These are phyloP conservation scores for Stenogyne calaminthoides DNA, from an alignment of 305 asterid genomes.

Conservation along the genomic window DNA sequence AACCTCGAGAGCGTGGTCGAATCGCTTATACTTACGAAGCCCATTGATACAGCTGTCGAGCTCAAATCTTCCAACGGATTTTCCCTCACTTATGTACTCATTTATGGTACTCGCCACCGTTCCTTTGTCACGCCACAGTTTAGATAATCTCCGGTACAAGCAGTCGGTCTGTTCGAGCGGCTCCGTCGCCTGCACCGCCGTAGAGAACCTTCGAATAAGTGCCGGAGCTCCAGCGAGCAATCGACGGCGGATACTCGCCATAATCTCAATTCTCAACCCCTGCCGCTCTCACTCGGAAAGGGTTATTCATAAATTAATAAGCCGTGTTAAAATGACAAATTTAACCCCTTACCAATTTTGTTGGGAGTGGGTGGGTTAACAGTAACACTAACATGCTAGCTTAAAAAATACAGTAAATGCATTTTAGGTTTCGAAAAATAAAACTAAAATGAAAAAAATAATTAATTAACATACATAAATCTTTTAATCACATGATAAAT, in stretches of 20 bases:
- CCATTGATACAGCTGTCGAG: conserved; percentile 55
- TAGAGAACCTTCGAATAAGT: conserved; percentile 34
- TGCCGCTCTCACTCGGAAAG: background rate
- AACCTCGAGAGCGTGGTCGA: conserved; percentile 78
- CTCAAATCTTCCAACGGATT: conserved; percentile 40
- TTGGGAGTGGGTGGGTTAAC: too few species aligned
- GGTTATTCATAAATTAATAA: conserved; percentile 7
- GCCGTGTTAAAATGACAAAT: background rate
- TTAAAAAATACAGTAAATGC: too few species aligned
- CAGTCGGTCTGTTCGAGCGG: conserved; percentile 19
- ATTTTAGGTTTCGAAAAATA: too few species aligned
- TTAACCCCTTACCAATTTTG: background rate
- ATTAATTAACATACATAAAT: too few species aligned
- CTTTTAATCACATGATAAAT: too few species aligned
- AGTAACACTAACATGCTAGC: too few species aligned
- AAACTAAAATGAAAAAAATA: too few species aligned
- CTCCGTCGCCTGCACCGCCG: conserved; percentile 26
- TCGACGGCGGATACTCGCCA: conserved; percentile 33
- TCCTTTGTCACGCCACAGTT: conserved; percentile 49
- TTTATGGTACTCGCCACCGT: conserved; percentile 55
- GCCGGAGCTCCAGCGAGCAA: conserved; percentile 31
- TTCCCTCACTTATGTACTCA: conserved; percentile 63
- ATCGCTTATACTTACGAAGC: conserved; percentile 61
- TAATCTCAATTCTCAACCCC: conserved; percentile 6
- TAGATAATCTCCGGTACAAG: conserved; percentile 65